Evolutionary conservation across 768 basidiomycete species (phyloP).

Genomic region (Boletus rubroflammeus): DNA sequence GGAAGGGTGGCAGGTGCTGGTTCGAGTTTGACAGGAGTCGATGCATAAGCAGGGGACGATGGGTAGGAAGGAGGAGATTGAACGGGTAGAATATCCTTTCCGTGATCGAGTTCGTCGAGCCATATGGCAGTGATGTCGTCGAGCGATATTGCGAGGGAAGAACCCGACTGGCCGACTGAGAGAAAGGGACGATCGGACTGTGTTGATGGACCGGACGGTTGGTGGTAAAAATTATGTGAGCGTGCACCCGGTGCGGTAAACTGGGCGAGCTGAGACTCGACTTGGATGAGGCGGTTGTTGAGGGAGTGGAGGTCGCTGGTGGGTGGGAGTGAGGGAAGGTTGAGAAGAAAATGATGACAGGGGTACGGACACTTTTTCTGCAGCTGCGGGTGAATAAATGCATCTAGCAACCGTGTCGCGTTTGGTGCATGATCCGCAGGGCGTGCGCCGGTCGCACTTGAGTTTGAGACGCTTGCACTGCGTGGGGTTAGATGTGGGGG

Average conservation of each 20-base stretch:
- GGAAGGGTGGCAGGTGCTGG: conserved; percentile 29
- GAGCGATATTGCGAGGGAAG: conserved; percentile 50
- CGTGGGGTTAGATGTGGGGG: conserved; percentile 1
- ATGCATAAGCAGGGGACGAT: conserved; percentile 15
- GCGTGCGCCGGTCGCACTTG: conserved; percentile 76
- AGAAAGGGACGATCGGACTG: conserved; percentile 32
- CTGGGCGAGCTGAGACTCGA: conserved; percentile 59
- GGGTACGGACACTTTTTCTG: conserved; percentile 73
- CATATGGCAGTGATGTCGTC: conserved; percentile 60
- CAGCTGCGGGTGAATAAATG: conserved; percentile 75
- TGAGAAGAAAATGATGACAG: neutral
- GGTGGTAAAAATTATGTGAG: conserved; percentile 18
- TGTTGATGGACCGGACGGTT: conserved; percentile 9
- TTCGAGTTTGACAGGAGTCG: conserved; percentile 34
- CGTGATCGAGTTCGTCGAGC: conserved; percentile 51
- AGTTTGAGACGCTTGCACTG: conserved; percentile 88
- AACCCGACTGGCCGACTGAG: conserved; percentile 37
- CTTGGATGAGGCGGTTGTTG: conserved; percentile 71
- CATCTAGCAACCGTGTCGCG: conserved; percentile 72
- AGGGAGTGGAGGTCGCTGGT: conserved; percentile 75
- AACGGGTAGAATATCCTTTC: conserved; percentile 23
- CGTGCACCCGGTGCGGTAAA: conserved; percentile 35
- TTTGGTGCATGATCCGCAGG: conserved; percentile 76
- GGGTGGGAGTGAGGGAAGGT: neutral
- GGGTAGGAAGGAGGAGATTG: conserved; percentile 12